Base-by-base conservation (phyloP, 176 grass and related monocot genomes). In the Otatea glauca region DNA sequence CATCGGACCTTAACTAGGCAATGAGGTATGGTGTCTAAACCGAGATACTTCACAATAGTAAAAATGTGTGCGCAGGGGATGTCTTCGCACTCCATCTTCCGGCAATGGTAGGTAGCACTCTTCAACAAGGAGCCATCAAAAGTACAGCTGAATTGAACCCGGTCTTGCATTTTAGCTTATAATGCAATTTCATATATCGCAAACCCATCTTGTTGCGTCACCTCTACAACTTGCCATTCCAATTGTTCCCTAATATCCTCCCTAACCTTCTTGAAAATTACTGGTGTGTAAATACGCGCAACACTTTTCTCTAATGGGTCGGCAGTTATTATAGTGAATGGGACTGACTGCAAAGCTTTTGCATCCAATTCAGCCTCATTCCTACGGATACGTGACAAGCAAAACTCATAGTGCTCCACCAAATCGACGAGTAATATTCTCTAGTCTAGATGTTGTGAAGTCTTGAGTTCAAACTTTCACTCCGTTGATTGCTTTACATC, bases 331-430 rank as follows among this genome's bases (percentile, higher is more conserved):
- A 6, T 35, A 23, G 35, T 76, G 20, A 88, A 79, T 7, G 72
- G 65, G 5, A 84, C 37, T 5, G 25, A 64, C 8, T 55, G 10
- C 0, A 21, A 77, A 25, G 74, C 72, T 47, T 24, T 72, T n/a
- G 17, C 37, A 70, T 88, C 72, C 47, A 66, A 20, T 48, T 79
- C 4, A 11, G 73, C 65, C 20, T 88, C 86, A 79, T n/a, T n/a
- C n/a, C n/a, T n/a, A n/a, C n/a, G n/a, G n/a, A n/a, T 78, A 27
- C 39, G 38, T 5, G 72, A 41, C n/a, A 72, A 13, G 49, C 29
- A 65, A 71, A 70, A 45, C 29, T 71, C 80, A 72, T 72, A 84
- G 37, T 83, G 80, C 50, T 83, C 48, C 3, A 88, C 49, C 43
- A 84, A 54, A 84, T 88, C 64, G 7, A 83, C 21, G 1, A 88